Base-by-base conservation (phyloP, 2,329 filamentous ascomycete genomes). In the Sclerotinia spermophila region DNA sequence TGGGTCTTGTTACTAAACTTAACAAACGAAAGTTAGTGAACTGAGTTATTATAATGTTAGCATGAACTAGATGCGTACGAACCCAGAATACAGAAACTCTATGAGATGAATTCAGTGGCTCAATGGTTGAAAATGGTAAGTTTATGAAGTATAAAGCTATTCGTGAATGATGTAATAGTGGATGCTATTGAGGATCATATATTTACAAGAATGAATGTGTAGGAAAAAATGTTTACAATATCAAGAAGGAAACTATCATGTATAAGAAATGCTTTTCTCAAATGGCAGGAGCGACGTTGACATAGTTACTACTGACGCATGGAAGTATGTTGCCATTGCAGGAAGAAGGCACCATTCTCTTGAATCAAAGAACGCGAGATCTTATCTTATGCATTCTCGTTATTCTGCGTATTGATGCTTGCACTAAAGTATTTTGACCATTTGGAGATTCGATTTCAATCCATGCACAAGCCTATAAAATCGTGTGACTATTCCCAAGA, bases 251-350 rank as follows among this genome's bases (percentile, higher is more conserved):
- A n/a, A 6, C 5, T 17, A 10, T 15, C 35, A 38, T 13, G 5
- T 1, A n/a, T 59, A 11, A n/a, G 6, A 19, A n/a, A n/a, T 8
- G 0, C 2, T 0, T 59, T n/a, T 7, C 0, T 8, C 3, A 33
- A 40, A n/a, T n/a, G 24, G 56, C 13, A 59, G 5, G 56, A 59
- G 0, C 56, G 24, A 59, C 17, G 5, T 5, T 8, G 24, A 59
- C 15, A 59, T 24, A 6, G 0, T 1, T n/a, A 2, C 15, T n/a
- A n/a, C 1, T 1, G 35, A n/a, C 17, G 13, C 15, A 8, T 59
- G 13, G 13, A n/a, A 15, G 13, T 40, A 24, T 10, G 2, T 17
- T 19, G 5, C 3, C 6, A 0, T n/a, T 38, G 8, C 2, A 3
- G 5, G 1, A n/a, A 38, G 56, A 59, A 59, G 11, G 38, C 1